These are phyloP conservation scores for Tylopilus rubrobrunneus DNA, from an alignment of 768 basidiomycete genomes.

Conservation along the genomic window DNA sequence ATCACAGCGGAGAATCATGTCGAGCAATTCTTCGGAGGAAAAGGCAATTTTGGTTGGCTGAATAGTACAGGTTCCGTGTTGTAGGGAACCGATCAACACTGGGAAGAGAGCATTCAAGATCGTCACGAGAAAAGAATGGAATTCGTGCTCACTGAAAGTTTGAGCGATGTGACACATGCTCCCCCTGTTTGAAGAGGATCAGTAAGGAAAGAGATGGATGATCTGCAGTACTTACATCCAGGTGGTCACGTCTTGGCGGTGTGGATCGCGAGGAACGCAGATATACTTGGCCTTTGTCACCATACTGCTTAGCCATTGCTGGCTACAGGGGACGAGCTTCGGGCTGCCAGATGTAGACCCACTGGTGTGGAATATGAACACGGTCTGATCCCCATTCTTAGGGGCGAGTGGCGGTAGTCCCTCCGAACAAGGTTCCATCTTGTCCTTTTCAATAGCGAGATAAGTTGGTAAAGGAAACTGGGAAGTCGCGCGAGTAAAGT, in stretches of 20 bases:
- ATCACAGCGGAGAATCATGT: conserved; percentile 64
- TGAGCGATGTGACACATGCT: conserved; percentile 84
- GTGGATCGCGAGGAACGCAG: conserved; percentile 43
- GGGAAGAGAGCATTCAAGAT: conserved; percentile 12
- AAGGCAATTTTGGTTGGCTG: conserved; percentile 66
- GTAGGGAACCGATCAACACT: conserved; percentile 68
- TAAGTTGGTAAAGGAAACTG: conserved; percentile 48
- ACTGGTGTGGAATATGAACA: conserved; percentile 76
- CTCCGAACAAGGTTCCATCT: conserved; percentile 34
- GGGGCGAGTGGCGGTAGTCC: conserved; percentile 43
- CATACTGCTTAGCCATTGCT: conserved; percentile 60
- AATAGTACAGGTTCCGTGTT: conserved; percentile 69
- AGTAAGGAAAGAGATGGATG: conserved; percentile 23
- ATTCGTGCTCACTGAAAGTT: conserved; percentile 56
- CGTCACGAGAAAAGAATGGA: conserved; percentile 19
- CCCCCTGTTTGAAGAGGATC: conserved; percentile 50
- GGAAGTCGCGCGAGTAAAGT: conserved; percentile 44
- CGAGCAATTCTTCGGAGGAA: conserved; percentile 59
- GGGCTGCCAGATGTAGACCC: conserved; percentile 84
- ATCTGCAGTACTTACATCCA: conserved; percentile 57
- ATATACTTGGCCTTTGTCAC: conserved; percentile 57
- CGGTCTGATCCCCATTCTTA: conserved; percentile 38
- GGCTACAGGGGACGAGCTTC: conserved; percentile 70
- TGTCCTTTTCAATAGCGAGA: conserved; percentile 39
- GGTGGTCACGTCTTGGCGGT: conserved; percentile 62